Percentiles rank a stretch among this genome's conserved stretches.
Evolutionary conservation across 371 early-diverging fungal species (phyloP).

Genomic region (Mortierella sp.): DNA sequence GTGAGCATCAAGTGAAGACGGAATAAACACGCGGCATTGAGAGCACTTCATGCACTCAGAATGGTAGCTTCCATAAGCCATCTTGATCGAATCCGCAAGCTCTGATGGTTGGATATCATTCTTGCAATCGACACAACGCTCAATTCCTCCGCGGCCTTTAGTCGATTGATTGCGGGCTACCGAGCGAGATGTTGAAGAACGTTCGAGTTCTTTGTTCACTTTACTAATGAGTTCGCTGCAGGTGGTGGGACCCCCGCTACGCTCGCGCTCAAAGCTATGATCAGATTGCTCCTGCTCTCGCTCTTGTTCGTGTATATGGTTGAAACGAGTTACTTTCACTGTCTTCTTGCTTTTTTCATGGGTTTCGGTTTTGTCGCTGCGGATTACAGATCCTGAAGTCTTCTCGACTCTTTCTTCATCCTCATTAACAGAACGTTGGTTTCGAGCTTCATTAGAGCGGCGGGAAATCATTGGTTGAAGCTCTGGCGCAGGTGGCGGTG

Average conservation of each 20-base stretch:
- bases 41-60: slow-evolving; percentile 75
- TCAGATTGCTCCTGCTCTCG: neutral
- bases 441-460: slow-evolving; percentile 31
- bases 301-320: neutral
- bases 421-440: slow-evolving; percentile 31
- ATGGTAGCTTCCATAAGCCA: slow-evolving; percentile 63
- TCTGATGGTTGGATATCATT: slow-evolving; percentile 51
- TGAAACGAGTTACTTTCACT: neutral
- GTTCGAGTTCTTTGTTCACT: neutral
- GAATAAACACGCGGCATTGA: slow-evolving; percentile 72
- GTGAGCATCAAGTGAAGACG: slow-evolving; percentile 70
- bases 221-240: neutral
- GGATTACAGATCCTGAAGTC: neutral
- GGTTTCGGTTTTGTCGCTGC: slow-evolving; percentile 1
- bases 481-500: slow-evolving; percentile 23
- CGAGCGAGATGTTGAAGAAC: neutral
- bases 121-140: slow-evolving; percentile 47
- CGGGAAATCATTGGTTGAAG: slow-evolving; percentile 14
- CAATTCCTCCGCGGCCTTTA: slow-evolving; percentile 35
- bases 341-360: slow-evolving; percentile 12
- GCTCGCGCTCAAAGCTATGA: neutral
- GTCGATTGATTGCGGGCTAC: slow-evolving; percentile 37
- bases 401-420: neutral
- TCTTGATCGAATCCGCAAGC: slow-evolving; percentile 31
- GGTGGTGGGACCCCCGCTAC: neutral